Base-by-base conservation (phyloP, 2,329 filamentous ascomycete species). In the Aspergillus clavatus region DNA sequence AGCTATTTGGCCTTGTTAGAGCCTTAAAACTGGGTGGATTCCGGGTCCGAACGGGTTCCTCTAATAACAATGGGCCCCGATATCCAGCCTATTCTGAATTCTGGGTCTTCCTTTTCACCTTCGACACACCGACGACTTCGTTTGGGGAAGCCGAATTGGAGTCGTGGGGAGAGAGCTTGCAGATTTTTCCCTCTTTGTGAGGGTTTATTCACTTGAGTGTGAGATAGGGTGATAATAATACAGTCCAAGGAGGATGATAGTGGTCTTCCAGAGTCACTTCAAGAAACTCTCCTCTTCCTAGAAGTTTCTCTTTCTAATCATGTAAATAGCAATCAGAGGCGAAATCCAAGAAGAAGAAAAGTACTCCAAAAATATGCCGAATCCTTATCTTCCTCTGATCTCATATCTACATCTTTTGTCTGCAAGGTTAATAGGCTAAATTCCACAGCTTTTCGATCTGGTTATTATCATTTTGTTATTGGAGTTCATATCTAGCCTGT, bases 161-260 rank as follows among this genome's bases (percentile, higher is more conserved):
- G 45, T 31, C 14, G 41, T 47, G 51, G 52, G 51, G 51, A 49
- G 50, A 35, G 46, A 45, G 12, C 11, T 10, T 5, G 14, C 18
- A 10, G 11, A 18, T 28, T 18, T 16, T 16, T 31, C 35, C 19
- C 18, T 24, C 47, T 26, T 24, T 35, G 31, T 56, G 53, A 51
- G 52, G 52, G 31, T 3, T 35, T 11, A 35, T 35, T 5, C n/a
- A n/a, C n/a, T n/a, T n/a, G n/a, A n/a, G n/a, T n/a, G n/a, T n/a
- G n/a, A n/a, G n/a, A n/a, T n/a, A 16, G 28, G 5, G 28, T 16
- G 28, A 26, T 10, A 26, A 10, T 5, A 10, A 26, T 5, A 10
- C 23, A 26, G 10, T 26, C 23, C 23, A 26, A 26, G 5, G 23
- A 26, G 23, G 23, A 26, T 26, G 23, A 5, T 26, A 5, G 5